A percentile compares a stretch with the other conserved stretches of the same genome.
phyloP scores from a whole-genome alignment of 257 asterid species.

The Handroanthus guayacan region DNA sequence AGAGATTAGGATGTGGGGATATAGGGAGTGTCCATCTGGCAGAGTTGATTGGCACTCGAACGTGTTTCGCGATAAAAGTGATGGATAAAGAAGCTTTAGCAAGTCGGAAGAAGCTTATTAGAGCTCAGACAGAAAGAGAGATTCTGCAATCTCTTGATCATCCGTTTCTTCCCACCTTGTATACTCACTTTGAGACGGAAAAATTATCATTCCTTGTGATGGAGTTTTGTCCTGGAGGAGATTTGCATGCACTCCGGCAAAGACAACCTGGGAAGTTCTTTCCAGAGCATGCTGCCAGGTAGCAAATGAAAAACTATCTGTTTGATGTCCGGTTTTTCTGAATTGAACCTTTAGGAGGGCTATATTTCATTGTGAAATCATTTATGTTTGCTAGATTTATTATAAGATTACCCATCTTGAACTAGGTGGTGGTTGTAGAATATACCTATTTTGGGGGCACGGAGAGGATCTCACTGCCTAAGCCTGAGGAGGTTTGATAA shows the following conservation, averaged over 20 bases:
- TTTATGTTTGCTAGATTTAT: background rate
- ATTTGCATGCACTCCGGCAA: constrained; percentile 52
- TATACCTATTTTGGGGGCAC: background rate
- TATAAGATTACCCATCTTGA: background rate
- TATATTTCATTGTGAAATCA: background rate
- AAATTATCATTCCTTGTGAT: constrained; percentile 46
- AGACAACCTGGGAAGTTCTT: constrained; percentile 53
- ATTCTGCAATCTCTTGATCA: constrained; percentile 53
- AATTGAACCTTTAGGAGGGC: background rate
- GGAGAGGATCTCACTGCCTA: background rate
- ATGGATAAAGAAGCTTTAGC: constrained; percentile 52
- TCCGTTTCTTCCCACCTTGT: constrained; percentile 54
- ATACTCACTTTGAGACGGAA: constrained; percentile 51
- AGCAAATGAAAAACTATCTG: background rate
- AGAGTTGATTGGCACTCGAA: constrained; percentile 50
- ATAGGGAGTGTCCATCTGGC: constrained; percentile 54
- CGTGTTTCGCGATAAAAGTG: constrained; percentile 51
- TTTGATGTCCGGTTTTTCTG: background rate
- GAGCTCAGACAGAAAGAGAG: constrained; percentile 57
- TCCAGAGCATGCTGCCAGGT: constrained; percentile 57
- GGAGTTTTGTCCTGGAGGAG: constrained; percentile 60
- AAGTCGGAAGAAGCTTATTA: constrained; percentile 47
- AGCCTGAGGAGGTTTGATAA: background rate
- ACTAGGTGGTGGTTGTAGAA: background rate
- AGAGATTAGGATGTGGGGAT: constrained; percentile 51